phyloP scores from a whole-genome alignment of 192 early-diverging fungal species.

The Pecoramyces ruminantium region DNA sequence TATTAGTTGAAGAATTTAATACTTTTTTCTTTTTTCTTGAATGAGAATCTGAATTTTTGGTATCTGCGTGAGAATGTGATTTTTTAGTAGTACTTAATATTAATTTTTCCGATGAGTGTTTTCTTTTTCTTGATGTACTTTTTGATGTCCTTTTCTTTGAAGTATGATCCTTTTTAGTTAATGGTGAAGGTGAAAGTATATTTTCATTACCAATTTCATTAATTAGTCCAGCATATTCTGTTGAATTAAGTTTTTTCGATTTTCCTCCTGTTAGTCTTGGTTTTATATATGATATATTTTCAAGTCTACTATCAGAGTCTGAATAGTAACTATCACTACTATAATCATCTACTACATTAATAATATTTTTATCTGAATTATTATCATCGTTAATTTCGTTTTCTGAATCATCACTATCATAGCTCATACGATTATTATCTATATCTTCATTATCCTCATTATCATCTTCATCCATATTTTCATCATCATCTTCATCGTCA shows the following conservation, averaged over 20 bases:
- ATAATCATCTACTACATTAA: background rate
- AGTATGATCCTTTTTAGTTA: too few relatives aligned
- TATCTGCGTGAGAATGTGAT: too few relatives aligned
- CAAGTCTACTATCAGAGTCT: background rate
- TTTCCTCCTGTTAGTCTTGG: background rate
- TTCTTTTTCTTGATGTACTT: background rate
- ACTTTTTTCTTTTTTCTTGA: background rate
- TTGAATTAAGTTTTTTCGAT: background rate
- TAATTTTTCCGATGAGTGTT: background rate
- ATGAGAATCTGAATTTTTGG: background rate
- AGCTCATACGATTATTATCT: background rate
- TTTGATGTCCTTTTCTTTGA: background rate
- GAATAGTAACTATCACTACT: background rate
- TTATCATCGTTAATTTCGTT: background rate
- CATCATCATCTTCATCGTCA: constrained; percentile 21
- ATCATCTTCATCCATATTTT: too few relatives aligned
- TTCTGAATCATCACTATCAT: background rate
- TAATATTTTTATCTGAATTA: background rate
- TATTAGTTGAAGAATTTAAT: too few relatives aligned
- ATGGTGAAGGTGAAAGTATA: too few relatives aligned
- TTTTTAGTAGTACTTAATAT: too few relatives aligned
- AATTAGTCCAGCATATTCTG: background rate
- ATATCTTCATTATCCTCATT: background rate
- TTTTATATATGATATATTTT: background rate
- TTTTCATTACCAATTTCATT: too few relatives aligned